Evolutionary conservation across 306 rosid species (phyloP).

Genomic region (Bauhinia variegata): DNA sequence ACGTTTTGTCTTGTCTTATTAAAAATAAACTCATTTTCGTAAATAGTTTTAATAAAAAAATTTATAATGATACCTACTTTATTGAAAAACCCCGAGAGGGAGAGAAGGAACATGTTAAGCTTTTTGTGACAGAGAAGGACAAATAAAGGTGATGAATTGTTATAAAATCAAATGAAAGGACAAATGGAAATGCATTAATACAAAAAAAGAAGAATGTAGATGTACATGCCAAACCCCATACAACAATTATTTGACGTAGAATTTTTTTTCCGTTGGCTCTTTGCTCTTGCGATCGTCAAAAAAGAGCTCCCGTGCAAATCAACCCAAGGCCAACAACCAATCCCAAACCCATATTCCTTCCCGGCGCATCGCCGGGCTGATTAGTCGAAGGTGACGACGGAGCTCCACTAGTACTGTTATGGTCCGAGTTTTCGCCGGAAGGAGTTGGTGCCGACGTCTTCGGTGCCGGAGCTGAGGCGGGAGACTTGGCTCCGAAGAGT

Average conservation of each 20-base stretch:
- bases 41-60: too few species aligned
- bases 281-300: conserved; percentile 22
- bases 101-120: too few species aligned
- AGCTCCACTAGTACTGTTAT: neutral
- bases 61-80: too few species aligned
- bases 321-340: conserved; percentile 42
- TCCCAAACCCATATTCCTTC: conserved; percentile 39
- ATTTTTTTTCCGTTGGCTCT: too few species aligned
- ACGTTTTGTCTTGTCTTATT: too few species aligned
- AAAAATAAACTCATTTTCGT: too few species aligned
- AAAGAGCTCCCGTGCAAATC: conserved; percentile 46
- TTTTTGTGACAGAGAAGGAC: too few species aligned
- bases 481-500: conserved; percentile 55
- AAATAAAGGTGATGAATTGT: too few species aligned
- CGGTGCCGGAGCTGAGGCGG: too few species aligned
- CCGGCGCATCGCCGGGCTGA: conserved; percentile 17
- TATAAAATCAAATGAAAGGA: too few species aligned
- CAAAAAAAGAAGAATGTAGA: neutral
- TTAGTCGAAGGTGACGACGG: conserved; percentile 30
- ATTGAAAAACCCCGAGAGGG: too few species aligned
- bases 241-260: too few species aligned
- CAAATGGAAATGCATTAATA: neutral
- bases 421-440: neutral
- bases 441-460: conserved; percentile 39
- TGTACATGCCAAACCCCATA: neutral